Conservation (phyloP, 2,329 filamentous ascomycete genomes). For the Amauroascus niger region DNA sequence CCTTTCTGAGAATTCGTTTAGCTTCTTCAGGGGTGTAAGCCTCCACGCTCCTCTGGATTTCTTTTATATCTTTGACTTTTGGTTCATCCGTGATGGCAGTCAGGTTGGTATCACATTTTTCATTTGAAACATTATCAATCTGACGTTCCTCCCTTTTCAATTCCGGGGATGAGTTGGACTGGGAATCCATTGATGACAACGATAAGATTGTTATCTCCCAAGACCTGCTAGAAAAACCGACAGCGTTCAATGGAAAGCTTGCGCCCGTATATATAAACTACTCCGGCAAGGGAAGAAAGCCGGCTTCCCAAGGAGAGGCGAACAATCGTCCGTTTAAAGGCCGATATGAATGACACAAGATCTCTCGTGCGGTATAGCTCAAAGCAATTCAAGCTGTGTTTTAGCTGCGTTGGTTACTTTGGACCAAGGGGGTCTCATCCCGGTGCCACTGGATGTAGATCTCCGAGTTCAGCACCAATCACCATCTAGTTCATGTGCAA, state of each 20-base stretch:
- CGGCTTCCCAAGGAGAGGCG: background rate
- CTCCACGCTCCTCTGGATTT: slow-evolving; percentile 9
- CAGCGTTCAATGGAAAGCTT: background rate
- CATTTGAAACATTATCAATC: background rate
- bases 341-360: background rate
- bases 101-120: background rate
- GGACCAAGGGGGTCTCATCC: background rate
- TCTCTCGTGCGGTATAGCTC: background rate
- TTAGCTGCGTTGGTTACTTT: background rate
- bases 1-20: slow-evolving; percentile 29
- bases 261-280: background rate
- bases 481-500: background rate
- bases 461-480: background rate
- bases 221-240: background rate
- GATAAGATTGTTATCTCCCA: no score
- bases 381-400: background rate
- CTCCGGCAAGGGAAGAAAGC: background rate
- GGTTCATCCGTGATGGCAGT: slow-evolving; percentile 6
- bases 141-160: background rate
- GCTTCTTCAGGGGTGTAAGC: slow-evolving; percentile 14
- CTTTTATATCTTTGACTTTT: slow-evolving; percentile 9
- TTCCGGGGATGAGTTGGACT: background rate
- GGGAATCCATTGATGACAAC: slow-evolving; percentile 1
- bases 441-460: background rate
- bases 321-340: background rate